Evolutionary conservation across 73 alveolate genomes (phyloP).

Genomic region (Tetrahymena malaccensis): DNA sequence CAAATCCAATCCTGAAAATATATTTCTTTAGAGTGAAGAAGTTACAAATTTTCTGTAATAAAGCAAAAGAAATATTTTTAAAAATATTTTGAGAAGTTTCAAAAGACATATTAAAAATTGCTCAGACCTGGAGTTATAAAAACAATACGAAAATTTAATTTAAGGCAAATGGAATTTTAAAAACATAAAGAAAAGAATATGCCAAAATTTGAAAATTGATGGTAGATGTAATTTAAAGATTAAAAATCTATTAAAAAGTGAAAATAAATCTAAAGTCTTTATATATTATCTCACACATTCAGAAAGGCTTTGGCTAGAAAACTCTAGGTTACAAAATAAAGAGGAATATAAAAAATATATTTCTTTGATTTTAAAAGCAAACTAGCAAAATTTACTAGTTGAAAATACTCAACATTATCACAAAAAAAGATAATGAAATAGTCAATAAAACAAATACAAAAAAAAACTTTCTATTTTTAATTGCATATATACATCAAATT

Average conservation of each 20-base stretch:
- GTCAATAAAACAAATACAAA: too few relatives aligned
- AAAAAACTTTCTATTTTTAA: too few relatives aligned
- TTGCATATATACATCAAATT: too few relatives aligned
- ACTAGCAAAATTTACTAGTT: neutral
- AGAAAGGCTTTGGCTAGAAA: neutral
- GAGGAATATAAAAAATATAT: neutral
- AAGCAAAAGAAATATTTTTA: neutral
- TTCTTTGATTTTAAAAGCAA: neutral
- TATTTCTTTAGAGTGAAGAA: neutral
- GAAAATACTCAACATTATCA: neutral
- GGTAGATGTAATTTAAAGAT: neutral
- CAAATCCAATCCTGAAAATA: too few relatives aligned
- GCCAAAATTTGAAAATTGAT: neutral
- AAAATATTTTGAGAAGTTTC: neutral
- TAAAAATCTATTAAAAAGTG: neutral
- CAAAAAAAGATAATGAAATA: neutral
- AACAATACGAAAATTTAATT: neutral
- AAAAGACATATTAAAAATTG: neutral
- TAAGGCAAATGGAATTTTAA: neutral
- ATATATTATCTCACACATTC: neutral
- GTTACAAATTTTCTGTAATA: neutral
- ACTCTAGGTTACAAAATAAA: neutral
- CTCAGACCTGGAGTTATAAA: neutral
- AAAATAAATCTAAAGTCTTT: neutral
- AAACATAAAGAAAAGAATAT: neutral